A percentile compares a stretch with the other conserved stretches of the same genome.
phyloP scores from a whole-genome alignment of 2,329 filamentous ascomycete genomes.

The Xylariaceae sp. region DNA sequence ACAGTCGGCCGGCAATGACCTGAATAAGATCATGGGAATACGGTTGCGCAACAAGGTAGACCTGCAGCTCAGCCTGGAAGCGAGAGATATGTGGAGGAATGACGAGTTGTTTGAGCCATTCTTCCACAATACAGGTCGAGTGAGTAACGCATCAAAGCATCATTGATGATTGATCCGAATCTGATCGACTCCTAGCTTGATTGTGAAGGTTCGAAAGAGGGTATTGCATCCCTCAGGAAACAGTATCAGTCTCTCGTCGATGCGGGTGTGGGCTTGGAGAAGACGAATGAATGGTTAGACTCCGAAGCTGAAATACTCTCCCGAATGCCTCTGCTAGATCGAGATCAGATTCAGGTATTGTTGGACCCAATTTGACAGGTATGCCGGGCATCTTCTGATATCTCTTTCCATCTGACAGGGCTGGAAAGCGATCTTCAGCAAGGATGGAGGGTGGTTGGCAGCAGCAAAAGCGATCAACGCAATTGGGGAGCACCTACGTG shows the following conservation, averaged over 20 bases:
- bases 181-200: constrained; percentile 22
- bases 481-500: constrained; percentile 34
- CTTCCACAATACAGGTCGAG: constrained; percentile 40
- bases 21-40: constrained; percentile 44
- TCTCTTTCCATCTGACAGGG: constrained; percentile 30
- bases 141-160: constrained; percentile 20
- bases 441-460: constrained; percentile 43
- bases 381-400: too few species aligned
- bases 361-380: background rate
- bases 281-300: constrained; percentile 38
- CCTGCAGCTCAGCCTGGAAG: constrained; percentile 29
- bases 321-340: constrained; percentile 34
- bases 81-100: constrained; percentile 35
- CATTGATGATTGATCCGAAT: background rate
- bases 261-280: constrained; percentile 26
- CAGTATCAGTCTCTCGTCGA: constrained; percentile 33
- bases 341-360: constrained; percentile 28
- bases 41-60: constrained; percentile 28
- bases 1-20: constrained; percentile 41
- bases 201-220: constrained; percentile 28
- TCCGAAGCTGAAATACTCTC: constrained; percentile 38
- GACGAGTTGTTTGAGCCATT: constrained; percentile 39
- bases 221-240: constrained; percentile 27
- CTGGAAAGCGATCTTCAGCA: constrained; percentile 41
- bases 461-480: constrained; percentile 43